Percentiles rank a stretch among this genome's conserved stretches.
These are phyloP conservation scores for Corymbia maculata DNA, from an alignment of 345 rosid genomes.

Conservation along the genomic window DNA sequence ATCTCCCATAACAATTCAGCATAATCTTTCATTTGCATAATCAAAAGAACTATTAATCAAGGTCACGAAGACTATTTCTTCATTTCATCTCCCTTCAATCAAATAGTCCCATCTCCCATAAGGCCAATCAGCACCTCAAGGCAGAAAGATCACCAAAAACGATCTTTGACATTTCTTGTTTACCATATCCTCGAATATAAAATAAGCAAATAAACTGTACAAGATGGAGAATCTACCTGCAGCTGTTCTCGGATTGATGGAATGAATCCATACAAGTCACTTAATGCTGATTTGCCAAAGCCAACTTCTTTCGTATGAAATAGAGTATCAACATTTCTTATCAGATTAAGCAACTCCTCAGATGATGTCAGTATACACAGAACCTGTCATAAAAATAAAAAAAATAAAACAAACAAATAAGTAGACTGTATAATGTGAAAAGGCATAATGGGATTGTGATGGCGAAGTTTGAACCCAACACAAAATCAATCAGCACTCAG, in stretches of 20 bases:
- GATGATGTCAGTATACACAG: conserved; percentile 58
- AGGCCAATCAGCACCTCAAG: background rate
- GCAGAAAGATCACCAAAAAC: background rate
- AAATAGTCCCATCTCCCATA: background rate
- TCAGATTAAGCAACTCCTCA: conserved; percentile 54
- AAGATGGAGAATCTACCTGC: conserved; percentile 29
- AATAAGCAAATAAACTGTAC: background rate
- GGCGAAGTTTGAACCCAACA: background rate
- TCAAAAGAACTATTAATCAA: background rate
- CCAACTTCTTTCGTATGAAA: conserved; percentile 56
- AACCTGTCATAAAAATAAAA: conserved; percentile 30
- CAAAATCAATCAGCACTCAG: background rate
- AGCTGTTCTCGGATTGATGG: conserved; percentile 71
- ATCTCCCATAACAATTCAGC: background rate
- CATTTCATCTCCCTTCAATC: background rate
- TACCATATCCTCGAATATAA: background rate
- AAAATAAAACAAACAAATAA: background rate
- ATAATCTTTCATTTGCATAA: background rate
- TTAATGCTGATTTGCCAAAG: conserved; percentile 35
- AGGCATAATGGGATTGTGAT: background rate
- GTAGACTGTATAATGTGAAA: background rate
- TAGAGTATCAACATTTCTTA: conserved; percentile 53
- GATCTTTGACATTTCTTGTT: background rate
- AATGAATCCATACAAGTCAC: conserved; percentile 38
- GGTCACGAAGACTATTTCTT: background rate